Percentiles rank a stretch among this genome's conserved stretches.
phyloP scores from a whole-genome alignment of 1,139 yeast genomes.

The Nakaseomyces kungkrabaensis region DNA sequence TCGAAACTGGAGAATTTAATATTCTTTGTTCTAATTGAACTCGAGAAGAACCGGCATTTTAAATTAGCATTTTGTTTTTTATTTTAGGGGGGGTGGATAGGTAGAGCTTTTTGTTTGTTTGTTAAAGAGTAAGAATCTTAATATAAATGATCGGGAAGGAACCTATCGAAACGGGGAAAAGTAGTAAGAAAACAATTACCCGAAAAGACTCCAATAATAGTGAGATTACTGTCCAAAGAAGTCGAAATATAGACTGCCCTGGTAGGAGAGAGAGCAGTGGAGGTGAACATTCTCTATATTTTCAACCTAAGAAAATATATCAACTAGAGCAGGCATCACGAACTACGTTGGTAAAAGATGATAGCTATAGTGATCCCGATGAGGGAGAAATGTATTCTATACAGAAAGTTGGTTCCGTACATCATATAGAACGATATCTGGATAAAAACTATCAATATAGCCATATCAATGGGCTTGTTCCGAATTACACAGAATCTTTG shows the following conservation, averaged over 20 bases:
- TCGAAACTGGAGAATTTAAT: too few species aligned
- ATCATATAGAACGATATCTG: not conserved
- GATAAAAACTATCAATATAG: constrained; percentile 1
- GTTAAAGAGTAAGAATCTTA: too few species aligned
- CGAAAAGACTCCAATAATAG: not conserved
- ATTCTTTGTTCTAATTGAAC: too few species aligned
- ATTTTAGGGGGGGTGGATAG: too few species aligned
- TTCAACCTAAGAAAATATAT: constrained; percentile 16
- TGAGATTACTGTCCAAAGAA: not conserved
- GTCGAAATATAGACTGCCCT: not conserved
- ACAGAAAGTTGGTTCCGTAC: not conserved
- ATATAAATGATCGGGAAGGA: not conserved
- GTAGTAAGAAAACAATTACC: not conserved
- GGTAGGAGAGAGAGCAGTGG: constrained; percentile 2
- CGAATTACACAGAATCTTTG: not conserved
- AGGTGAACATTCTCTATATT: constrained; percentile 11
- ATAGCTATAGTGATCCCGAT: not conserved
- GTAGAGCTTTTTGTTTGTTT: too few species aligned
- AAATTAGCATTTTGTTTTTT: too few species aligned
- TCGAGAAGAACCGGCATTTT: too few species aligned
- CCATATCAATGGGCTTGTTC: constrained; percentile 1
- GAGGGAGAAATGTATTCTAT: not conserved
- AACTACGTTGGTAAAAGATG: constrained; percentile 30
- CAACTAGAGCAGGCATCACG: constrained; percentile 13
- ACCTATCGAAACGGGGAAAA: not conserved